A percentile compares a stretch with the other conserved stretches of the same genome.
Evolutionary conservation across 169 alveolate species (phyloP).

Genomic region (Toxoplasma gondii): DNA sequence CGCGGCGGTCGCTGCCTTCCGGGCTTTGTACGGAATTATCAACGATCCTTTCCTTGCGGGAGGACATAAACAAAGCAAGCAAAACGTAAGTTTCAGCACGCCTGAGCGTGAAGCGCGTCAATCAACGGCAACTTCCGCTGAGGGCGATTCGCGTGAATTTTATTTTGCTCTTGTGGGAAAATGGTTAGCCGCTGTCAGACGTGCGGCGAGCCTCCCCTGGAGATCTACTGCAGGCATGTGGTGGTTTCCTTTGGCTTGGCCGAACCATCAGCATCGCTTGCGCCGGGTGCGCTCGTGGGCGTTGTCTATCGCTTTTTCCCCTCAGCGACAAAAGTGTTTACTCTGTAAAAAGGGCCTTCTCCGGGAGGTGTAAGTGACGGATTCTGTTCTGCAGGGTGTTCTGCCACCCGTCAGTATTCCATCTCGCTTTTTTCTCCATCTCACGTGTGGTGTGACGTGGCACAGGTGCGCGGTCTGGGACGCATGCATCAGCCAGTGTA

Average conservation of each 20-base stretch:
- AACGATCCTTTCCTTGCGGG: neutral
- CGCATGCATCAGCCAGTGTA: neutral
- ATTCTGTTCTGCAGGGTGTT: too few species aligned
- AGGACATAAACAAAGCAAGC: neutral
- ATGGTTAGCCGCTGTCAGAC: neutral
- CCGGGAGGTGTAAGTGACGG: too few species aligned
- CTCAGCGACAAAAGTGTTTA: too few species aligned
- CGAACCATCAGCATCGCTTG: too few species aligned
- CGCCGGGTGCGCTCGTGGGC: too few species aligned
- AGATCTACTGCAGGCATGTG: neutral
- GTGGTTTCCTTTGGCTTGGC: too few species aligned
- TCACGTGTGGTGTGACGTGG: neutral
- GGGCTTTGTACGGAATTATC: neutral
- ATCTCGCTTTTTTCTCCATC: too few species aligned
- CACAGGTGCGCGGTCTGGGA: neutral
- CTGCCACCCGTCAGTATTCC: too few species aligned
- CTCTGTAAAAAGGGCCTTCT: too few species aligned
- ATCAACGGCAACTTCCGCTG: neutral
- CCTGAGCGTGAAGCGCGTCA: neutral
- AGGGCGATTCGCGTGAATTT: neutral
- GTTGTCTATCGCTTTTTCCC: too few species aligned
- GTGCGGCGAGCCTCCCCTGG: neutral
- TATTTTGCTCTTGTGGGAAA: neutral
- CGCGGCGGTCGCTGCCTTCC: neutral
- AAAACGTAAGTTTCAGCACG: too few species aligned